Percentiles rank a stretch among this genome's conserved stretches.
Evolutionary conservation across 164 flowering plant species (phyloP).

Genomic region (Annona squamosa): DNA sequence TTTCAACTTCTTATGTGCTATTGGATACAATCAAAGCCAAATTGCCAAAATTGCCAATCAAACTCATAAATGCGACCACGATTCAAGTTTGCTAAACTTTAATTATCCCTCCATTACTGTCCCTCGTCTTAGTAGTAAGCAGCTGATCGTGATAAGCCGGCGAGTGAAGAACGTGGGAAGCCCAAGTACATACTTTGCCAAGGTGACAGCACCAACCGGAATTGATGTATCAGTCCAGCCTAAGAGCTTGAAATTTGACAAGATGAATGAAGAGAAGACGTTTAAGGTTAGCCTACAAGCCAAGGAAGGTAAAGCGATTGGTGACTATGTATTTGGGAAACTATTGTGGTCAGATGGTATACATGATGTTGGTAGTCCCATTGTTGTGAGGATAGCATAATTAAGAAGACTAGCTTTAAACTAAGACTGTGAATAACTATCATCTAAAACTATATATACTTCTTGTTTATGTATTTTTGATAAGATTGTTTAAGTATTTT

Average conservation of each 20-base stretch:
- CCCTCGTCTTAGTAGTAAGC: background rate
- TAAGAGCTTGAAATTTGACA: conserved; percentile 28
- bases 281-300: conserved; percentile 32
- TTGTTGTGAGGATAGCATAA: conserved; percentile 27
- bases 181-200: conserved; percentile 38
- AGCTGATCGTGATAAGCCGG: conserved; percentile 20
- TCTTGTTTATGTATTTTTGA: no score
- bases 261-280: conserved; percentile 47
- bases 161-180: conserved; percentile 62
- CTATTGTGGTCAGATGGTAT: conserved; percentile 63
- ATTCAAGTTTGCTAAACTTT: background rate
- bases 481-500: no score
- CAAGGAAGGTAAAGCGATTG: conserved; percentile 2
- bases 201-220: conserved; percentile 33
- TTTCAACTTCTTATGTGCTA: conserved; percentile 1
- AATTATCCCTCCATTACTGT: background rate
- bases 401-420: no score
- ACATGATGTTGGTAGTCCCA: conserved; percentile 64
- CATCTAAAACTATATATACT: no score
- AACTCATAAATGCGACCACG: background rate
- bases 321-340: conserved; percentile 49
- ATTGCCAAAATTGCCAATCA: background rate
- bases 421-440: no score
- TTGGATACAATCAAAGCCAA: background rate
- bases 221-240: conserved; percentile 39